A percentile compares a stretch with the other conserved stretches of the same genome.
phyloP scores from a whole-genome alignment of 1,284 basidiomycete genomes.

The Peniophora sp. region DNA sequence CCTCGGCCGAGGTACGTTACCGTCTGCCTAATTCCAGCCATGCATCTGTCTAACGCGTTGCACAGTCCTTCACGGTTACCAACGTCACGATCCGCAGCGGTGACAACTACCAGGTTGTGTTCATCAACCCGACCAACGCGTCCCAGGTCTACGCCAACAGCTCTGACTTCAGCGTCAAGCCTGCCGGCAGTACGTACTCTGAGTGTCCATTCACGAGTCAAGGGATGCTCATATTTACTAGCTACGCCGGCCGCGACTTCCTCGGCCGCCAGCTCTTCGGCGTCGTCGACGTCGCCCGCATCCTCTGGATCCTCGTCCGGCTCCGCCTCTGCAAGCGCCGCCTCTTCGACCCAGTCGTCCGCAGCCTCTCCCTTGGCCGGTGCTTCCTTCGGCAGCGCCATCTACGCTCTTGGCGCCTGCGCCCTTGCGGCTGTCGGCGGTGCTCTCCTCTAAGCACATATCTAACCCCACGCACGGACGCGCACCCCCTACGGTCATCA shows the following conservation, averaged over 20 bases:
- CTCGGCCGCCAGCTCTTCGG: not conserved
- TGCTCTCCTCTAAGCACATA: not conserved
- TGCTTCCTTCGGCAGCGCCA: not conserved
- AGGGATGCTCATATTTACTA: not conserved
- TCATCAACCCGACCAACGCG: conserved; percentile 34
- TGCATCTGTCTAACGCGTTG: not conserved
- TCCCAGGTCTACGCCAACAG: conserved; percentile 33
- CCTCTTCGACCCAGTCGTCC: not conserved
- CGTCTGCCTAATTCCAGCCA: not conserved
- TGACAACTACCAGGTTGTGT: conserved; percentile 31
- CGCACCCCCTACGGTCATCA: too few species aligned
- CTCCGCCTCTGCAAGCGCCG: not conserved
- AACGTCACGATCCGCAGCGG: conserved; percentile 28
- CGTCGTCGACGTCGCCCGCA: not conserved
- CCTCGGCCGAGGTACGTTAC: conserved; percentile 19
- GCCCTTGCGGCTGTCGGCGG: not conserved
- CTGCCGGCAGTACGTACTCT: conserved; percentile 28
- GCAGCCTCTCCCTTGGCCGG: not conserved
- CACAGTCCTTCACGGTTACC: conserved; percentile 22
- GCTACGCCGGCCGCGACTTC: not conserved
- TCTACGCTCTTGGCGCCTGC: conserved; percentile 4
- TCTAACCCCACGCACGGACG: not conserved
- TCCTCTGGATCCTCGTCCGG: not conserved
- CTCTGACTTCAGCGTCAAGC: conserved; percentile 29
- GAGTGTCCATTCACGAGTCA: not conserved